These are phyloP conservation scores for Trichoderma brevicompactum DNA, from an alignment of 2,329 filamentous ascomycete genomes.

Conservation along the genomic window DNA sequence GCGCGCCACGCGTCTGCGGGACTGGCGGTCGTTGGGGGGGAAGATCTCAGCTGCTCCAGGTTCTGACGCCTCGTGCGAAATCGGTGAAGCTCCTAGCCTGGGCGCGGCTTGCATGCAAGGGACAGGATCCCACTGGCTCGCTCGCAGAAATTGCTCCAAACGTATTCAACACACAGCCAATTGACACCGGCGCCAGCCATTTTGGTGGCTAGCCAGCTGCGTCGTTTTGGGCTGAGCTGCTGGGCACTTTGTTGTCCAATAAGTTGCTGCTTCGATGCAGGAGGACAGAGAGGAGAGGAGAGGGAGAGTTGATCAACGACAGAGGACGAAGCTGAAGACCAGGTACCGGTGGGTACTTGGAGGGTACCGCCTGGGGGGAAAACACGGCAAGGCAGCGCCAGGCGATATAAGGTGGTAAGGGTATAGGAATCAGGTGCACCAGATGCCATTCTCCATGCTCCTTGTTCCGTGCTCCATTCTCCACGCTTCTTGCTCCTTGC, in stretches of 20 bases:
- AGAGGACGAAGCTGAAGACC: slow-evolving; percentile 6
- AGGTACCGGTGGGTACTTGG: not conserved
- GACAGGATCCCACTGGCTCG: not conserved
- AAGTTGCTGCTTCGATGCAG: not conserved
- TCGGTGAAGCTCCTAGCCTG: slow-evolving; percentile 9
- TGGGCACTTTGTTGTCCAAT: slow-evolving; percentile 21
- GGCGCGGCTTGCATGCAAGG: slow-evolving; percentile 14
- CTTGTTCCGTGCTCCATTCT: too few relatives aligned
- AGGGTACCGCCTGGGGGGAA: not conserved
- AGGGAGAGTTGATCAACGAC: not conserved
- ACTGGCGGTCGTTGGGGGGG: not conserved
- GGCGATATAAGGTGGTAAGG: not conserved
- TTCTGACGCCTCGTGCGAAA: slow-evolving; percentile 15
- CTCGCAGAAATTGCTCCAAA: slow-evolving; percentile 1
- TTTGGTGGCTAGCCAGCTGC: slow-evolving; percentile 16
- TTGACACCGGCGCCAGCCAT: slow-evolving; percentile 9
- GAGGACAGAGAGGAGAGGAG: not conserved
- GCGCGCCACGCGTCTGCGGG: slow-evolving; percentile 13
- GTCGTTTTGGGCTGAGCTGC: not conserved
- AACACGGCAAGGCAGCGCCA: not conserved
- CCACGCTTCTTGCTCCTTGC: too few relatives aligned
- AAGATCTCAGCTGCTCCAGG: slow-evolving; percentile 28
- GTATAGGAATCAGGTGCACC: too few relatives aligned
- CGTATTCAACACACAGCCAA: not conserved
- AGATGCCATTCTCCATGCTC: too few relatives aligned